These are phyloP conservation scores for Ophiostoma sp. DNA, from an alignment of 2,329 filamentous ascomycete species.

Conservation along the genomic window DNA sequence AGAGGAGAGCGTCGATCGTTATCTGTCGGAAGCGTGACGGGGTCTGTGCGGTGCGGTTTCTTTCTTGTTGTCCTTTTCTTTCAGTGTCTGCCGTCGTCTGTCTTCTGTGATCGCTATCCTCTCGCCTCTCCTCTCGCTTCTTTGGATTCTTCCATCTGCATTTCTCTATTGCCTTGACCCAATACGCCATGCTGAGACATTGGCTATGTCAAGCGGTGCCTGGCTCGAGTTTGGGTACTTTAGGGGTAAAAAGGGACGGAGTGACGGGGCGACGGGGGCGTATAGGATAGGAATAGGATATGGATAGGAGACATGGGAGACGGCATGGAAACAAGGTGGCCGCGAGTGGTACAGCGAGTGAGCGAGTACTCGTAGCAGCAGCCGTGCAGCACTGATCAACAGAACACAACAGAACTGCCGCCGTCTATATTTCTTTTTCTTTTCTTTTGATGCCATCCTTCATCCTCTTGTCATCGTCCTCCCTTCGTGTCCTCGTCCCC, in stretches of 20 bases:
- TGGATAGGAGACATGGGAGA: background rate
- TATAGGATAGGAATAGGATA: background rate
- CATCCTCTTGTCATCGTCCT: background rate
- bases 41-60: background rate
- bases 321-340: background rate
- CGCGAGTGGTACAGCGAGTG: background rate
- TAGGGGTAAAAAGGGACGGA: background rate
- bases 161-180: background rate
- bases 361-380: background rate
- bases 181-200: conserved; percentile 4
- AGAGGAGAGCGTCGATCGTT: conserved; percentile 4
- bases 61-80: too few species aligned
- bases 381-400: background rate
- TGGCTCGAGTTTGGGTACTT: background rate
- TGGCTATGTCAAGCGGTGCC: background rate
- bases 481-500: background rate
- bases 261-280: too few species aligned
- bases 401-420: background rate
- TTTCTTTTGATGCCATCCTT: background rate
- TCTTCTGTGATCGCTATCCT: too few species aligned
- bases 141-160: background rate
- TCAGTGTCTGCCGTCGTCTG: too few species aligned
- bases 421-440: conserved; percentile 1
- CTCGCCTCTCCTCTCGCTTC: background rate
- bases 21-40: background rate